Conservation (phyloP, 805 yeast species). For the Candida vaughaniae region DNA sequence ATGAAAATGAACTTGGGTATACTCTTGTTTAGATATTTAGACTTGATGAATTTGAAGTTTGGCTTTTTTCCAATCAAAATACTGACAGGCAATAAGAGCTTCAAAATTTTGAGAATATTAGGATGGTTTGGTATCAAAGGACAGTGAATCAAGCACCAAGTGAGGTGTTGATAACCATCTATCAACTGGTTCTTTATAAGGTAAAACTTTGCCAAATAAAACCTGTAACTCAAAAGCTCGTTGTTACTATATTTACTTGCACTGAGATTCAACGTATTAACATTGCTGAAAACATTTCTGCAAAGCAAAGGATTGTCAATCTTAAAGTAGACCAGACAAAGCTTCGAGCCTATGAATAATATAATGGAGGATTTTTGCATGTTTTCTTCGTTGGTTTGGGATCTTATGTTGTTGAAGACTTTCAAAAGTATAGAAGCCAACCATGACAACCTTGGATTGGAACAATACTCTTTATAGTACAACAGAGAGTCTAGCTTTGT, state of each 20-base stretch:
- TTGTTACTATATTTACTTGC: conserved; percentile 38
- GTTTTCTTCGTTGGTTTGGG: conserved; percentile 36
- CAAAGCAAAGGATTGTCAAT: conserved; percentile 58
- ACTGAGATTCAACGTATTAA: conserved; percentile 50
- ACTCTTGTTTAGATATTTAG: conserved; percentile 10
- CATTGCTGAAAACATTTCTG: conserved; percentile 59
- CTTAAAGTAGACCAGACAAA: conserved; percentile 57
- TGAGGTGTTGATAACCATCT: conserved; percentile 49
- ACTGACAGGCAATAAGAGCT: conserved; percentile 51
- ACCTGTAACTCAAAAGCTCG: conserved; percentile 53
- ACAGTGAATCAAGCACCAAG: conserved; percentile 50
- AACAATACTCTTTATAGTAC: conserved; percentile 37
- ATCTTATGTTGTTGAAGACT: conserved; percentile 60
- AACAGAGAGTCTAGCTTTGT: conserved; percentile 40
- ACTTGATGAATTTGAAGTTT: conserved; percentile 18
- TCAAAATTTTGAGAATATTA: conserved; percentile 44
- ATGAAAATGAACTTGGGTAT: conserved; percentile 20
- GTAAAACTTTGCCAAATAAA: conserved; percentile 53
- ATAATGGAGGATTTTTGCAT: conserved; percentile 45
- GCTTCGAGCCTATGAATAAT: conserved; percentile 50
- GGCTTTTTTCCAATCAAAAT: conserved; percentile 58
- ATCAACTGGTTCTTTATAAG: conserved; percentile 50
- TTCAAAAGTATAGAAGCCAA: conserved; percentile 55
- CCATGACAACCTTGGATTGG: conserved; percentile 47
- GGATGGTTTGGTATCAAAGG: conserved; percentile 24